Conservation (phyloP, 2,329 filamentous ascomycete species). For the Penicillium brasilianum region DNA sequence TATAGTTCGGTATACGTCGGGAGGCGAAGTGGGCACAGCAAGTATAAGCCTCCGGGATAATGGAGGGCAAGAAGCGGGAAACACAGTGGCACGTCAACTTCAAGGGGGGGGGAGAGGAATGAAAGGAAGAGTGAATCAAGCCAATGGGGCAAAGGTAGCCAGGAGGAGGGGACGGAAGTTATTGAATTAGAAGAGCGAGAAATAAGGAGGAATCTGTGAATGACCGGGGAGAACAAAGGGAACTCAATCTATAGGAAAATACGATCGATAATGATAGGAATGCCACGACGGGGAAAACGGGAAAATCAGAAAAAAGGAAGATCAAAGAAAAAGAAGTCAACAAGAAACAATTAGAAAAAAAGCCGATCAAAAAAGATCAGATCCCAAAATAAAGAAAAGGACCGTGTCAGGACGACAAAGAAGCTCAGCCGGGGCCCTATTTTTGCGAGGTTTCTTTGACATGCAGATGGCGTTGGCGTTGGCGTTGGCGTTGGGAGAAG, state of each 20-base stretch:
- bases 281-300: background rate
- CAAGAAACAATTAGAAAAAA: background rate
- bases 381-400: background rate
- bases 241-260: background rate
- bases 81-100: conserved; percentile 17
- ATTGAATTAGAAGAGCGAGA: background rate
- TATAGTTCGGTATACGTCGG: too few species aligned
- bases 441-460: conserved; percentile 7
- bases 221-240: conserved; percentile 3
- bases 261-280: too few species aligned
- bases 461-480: background rate
- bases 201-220: background rate
- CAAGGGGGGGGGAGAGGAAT: conserved; percentile 2
- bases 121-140: background rate
- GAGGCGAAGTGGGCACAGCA: background rate
- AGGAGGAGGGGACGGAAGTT: background rate
- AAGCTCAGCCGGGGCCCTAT: background rate
- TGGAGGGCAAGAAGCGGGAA: background rate
- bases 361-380: background rate
- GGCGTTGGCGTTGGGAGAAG: background rate
- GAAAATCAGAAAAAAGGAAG: background rate
- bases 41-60: background rate
- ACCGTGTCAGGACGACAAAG: background rate
- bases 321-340: background rate
- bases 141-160: background rate